Evolutionary conservation across 108 stramenopile genomes (phyloP), one percentile per base, ranked within the genome.

Genomic region (Cyclostephanos invisitatus): DNA sequence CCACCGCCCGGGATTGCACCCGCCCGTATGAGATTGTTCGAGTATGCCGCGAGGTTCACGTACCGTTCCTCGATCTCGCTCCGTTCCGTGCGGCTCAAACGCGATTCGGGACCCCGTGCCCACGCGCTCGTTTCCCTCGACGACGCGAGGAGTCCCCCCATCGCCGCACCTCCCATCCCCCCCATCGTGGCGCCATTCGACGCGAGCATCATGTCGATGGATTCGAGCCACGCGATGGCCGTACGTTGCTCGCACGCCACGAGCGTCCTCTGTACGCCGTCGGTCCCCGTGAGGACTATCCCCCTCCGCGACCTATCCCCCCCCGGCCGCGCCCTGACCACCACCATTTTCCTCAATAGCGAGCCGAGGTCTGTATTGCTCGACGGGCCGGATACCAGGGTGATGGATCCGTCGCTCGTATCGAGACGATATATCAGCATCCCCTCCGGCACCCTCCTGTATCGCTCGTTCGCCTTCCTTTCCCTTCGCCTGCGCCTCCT

Each of bases 161-260:
- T 24, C 64, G 42, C 21, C 37, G 2, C 65, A 8, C 72, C 70
- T 48, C 36, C 36, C 21, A 47, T 8, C 62, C 65, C 18, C 10
- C 69, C 32, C 3, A 54, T 44, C 36, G n/a, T n/a, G n/a, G n/a
- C 51, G 40, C 67, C 78, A 0, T 48, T 27, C 47, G 72, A 74
- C 7, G 84, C 89, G 46, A 90, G 51, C 89, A 93, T 90, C 70
- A 93, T 82, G 68, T 90, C 86, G 63, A 93, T 86, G 37, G 83
- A 83, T 61, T 93, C 92, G 75, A 89, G 68, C 92, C 92, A 93
- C 15, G 92, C 81, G 77, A 88, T 89, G 0, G 92, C 86, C 42
- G 92, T 90, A 15, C 92, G 78, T 54, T 93, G 92, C 67, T 93
- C 89, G 72, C 89, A 91, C 18, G 92, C 92, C 25, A 90, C 85